These are phyloP conservation scores for Daldinia decipiens DNA, from an alignment of 495 filamentous ascomycete genomes.

Conservation along the genomic window DNA sequence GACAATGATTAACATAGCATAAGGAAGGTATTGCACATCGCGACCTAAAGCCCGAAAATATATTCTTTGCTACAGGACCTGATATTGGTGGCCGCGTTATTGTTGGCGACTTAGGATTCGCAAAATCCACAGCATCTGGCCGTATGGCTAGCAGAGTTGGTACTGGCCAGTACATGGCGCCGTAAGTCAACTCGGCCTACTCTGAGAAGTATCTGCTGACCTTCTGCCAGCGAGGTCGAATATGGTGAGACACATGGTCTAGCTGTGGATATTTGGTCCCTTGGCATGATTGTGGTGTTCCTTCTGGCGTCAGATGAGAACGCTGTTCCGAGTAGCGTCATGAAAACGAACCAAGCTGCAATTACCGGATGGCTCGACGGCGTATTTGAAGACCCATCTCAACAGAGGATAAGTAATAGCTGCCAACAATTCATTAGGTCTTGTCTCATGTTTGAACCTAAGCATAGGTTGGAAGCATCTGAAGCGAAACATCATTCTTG, in stretches of 20 bases:
- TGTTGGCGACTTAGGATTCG: constrained; percentile 79
- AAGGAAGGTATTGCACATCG: constrained; percentile 83
- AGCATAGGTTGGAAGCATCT: constrained; percentile 61
- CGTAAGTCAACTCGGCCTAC: constrained; percentile 63
- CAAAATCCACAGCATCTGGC: constrained; percentile 54
- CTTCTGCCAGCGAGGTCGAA: constrained; percentile 39
- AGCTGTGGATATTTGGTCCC: constrained; percentile 59
- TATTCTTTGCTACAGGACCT: constrained; percentile 75
- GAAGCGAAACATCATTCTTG: constrained; percentile 68
- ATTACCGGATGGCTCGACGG: constrained; percentile 33
- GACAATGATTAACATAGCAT: constrained; percentile 56
- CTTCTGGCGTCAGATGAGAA: constrained; percentile 25
- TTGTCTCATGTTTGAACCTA: constrained; percentile 64
- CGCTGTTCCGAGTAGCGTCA: constrained; percentile 46
- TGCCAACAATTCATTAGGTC: constrained; percentile 65
- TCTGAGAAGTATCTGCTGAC: not conserved
- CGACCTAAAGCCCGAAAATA: constrained; percentile 96
- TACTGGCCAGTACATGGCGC: constrained; percentile 73
- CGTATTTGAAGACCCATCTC: constrained; percentile 54
- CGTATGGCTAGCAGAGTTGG: constrained; percentile 73
- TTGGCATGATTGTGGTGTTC: constrained; percentile 27
- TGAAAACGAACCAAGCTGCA: constrained; percentile 41
- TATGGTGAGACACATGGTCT: constrained; percentile 40
- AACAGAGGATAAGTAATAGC: constrained; percentile 49
- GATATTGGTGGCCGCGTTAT: constrained; percentile 65